Base-by-base conservation (phyloP, 2,329 filamentous ascomycete species). In the Neocatenulostroma microsporum region DNA sequence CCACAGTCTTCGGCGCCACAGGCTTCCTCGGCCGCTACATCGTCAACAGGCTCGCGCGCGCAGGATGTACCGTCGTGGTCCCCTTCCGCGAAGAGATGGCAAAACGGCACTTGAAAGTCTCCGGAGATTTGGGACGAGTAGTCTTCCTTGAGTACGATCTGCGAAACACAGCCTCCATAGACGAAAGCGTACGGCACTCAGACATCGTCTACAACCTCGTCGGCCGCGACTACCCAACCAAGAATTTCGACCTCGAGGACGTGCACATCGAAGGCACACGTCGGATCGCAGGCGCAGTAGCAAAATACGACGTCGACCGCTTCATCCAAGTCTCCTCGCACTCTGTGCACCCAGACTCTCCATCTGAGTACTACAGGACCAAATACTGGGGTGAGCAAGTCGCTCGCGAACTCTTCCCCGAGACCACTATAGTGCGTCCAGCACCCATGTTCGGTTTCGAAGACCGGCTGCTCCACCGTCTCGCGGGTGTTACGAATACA, bases 121-220 rank as follows among this genome's bases (percentile, higher is more conserved):
- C 86, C n/a, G 91, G 91, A 66, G 91, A 98, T 65, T 72, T 98
- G 43, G 91, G 91, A 45, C 78, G 85, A 53, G 76, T 98, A 38
- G 70, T 83, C 54, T 96, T 98, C 64, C 73, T 94, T 54, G 91
- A 98, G 76, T 93, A 85, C 64, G 91, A 98, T 57, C 73, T 98
- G 43, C 81, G 80, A 58, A 98, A 98, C 66, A 96, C 87, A 27
- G 74, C 83, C 51, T 96, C 89, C 20, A 91, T 98, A 54, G 91
- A 98, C 62, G 88, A 94, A 66, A 91, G 85, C 56, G 88, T 98
- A 36, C 78, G 91, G 55, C 91, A 98, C 64, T 96, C 89, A 27
- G 91, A 98, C 60, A 83, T 95, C 45, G 91, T 98, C 48, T 94
- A 94, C 73, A 98, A 98, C 67, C 72, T 98, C 53, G 74, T 95